Evolutionary conservation across 2,329 filamentous ascomycete species (phyloP).

Genomic region (Periconia macrospinosa): DNA sequence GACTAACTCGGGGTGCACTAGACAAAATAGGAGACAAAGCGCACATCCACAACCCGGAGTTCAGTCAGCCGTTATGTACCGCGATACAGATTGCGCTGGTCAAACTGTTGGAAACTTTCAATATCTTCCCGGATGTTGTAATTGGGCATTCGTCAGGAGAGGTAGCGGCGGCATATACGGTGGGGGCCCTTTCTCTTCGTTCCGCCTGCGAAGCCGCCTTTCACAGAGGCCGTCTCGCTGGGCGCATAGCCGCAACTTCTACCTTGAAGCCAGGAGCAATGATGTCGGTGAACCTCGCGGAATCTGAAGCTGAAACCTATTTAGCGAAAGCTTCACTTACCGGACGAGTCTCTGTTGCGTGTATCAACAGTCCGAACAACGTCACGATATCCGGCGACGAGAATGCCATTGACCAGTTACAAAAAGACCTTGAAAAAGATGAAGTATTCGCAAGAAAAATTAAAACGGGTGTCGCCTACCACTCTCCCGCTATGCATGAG

Average conservation of each 20-base stretch:
- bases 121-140: conserved; percentile 10
- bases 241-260: background rate
- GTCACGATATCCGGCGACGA: conserved; percentile 48
- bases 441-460: conserved; percentile 42
- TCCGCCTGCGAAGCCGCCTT: background rate
- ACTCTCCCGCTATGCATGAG: conserved; percentile 44
- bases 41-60: conserved; percentile 6
- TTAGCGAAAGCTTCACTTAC: background rate
- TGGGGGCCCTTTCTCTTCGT: background rate
- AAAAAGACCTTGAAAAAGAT: conserved; percentile 33
- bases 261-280: conserved; percentile 6
- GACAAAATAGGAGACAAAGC: conserved; percentile 11
- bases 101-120: conserved; percentile 12
- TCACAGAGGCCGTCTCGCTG: background rate
- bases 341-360: conserved; percentile 8
- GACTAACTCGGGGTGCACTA: background rate
- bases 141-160: conserved; percentile 25
- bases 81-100: conserved; percentile 22
- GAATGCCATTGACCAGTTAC: conserved; percentile 35
- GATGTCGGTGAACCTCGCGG: background rate
- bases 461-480: conserved; percentile 47
- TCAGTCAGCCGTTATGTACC: conserved; percentile 17
- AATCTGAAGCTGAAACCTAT: background rate
- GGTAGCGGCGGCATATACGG: conserved; percentile 19
- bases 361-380: conserved; percentile 40